These are phyloP conservation scores for Calonectria honghensis DNA, from an alignment of 2,329 filamentous ascomycete genomes.

Conservation along the genomic window DNA sequence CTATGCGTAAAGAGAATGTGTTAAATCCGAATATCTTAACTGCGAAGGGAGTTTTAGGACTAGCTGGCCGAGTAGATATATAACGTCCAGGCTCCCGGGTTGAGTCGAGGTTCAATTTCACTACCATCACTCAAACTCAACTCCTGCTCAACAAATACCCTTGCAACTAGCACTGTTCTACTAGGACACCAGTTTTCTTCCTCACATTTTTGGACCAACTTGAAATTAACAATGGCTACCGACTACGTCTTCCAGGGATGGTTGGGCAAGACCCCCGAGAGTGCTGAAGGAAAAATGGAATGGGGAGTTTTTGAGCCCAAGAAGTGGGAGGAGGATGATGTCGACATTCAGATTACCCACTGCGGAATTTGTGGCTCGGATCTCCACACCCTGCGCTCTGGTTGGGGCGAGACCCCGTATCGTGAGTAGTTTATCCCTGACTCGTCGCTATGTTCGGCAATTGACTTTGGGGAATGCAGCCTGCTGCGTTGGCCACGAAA, in stretches of 20 bases:
- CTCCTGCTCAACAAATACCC: background rate
- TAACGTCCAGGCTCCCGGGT: background rate
- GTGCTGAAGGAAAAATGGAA: conserved; percentile 71
- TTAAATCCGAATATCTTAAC: conserved; percentile 27
- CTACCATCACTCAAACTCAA: background rate
- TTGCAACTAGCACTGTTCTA: background rate
- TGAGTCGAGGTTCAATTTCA: background rate
- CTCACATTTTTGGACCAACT: background rate
- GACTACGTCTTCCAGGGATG: conserved; percentile 59
- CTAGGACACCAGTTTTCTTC: background rate
- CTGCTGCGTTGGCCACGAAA: conserved; percentile 78
- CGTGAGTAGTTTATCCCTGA: conserved; percentile 23
- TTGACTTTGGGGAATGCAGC: conserved; percentile 54
- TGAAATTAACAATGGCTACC: conserved; percentile 29
- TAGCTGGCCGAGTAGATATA: conserved; percentile 11
- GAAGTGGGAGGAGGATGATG: conserved; percentile 77
- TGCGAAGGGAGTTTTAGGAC: background rate
- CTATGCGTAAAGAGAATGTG: background rate
- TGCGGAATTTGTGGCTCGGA: conserved; percentile 81
- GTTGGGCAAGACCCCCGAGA: conserved; percentile 65
- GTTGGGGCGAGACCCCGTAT: conserved; percentile 63
- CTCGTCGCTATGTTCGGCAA: background rate
- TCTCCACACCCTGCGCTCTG: conserved; percentile 74
- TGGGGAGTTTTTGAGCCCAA: conserved; percentile 77
- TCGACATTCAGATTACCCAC: conserved; percentile 80